Percentiles rank a stretch among this genome's conserved stretches.
phyloP scores from a whole-genome alignment of 805 yeast genomes.

The Lachancea fermentati region DNA sequence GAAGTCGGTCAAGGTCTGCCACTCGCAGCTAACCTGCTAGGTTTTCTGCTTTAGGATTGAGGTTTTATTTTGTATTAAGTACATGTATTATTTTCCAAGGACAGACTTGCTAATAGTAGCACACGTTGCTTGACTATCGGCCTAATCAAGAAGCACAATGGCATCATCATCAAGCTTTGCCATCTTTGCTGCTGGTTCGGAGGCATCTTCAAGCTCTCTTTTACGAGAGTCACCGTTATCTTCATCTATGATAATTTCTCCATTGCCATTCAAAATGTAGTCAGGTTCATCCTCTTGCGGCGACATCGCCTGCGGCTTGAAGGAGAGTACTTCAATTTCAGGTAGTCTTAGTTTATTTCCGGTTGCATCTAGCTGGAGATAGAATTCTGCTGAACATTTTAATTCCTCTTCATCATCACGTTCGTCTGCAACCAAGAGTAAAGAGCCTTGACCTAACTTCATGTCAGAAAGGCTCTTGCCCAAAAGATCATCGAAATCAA shows the following conservation, averaged over 20 bases:
- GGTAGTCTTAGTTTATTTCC: slow-evolving; percentile 27
- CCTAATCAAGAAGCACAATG: slow-evolving; percentile 4
- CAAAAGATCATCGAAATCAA: slow-evolving; percentile 79
- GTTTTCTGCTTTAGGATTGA: slow-evolving; percentile 9
- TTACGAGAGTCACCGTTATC: slow-evolving; percentile 10
- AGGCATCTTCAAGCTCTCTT: slow-evolving; percentile 8
- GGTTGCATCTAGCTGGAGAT: slow-evolving; percentile 33
- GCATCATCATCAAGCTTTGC: slow-evolving; percentile 1
- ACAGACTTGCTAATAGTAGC: neutral
- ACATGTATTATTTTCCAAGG: neutral
- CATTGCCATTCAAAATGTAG: slow-evolving; percentile 6
- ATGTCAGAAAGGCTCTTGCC: slow-evolving; percentile 43
- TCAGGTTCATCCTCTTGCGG: slow-evolving; percentile 9
- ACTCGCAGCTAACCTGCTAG: slow-evolving; percentile 6
- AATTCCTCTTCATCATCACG: slow-evolving; percentile 33
- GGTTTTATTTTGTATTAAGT: slow-evolving; percentile 8
- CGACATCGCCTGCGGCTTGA: slow-evolving; percentile 13
- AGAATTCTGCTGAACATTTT: slow-evolving; percentile 58
- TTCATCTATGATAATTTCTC: slow-evolving; percentile 5
- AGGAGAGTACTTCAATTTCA: slow-evolving; percentile 29
- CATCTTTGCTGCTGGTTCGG: slow-evolving; percentile 5
- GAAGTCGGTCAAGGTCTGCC: slow-evolving; percentile 34
- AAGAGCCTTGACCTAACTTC: slow-evolving; percentile 55
- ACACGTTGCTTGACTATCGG: no score
- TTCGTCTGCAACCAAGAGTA: slow-evolving; percentile 73